These are phyloP conservation scores for Warburgia ugandensis DNA, from an alignment of 164 flowering plant genomes.

Conservation along the genomic window DNA sequence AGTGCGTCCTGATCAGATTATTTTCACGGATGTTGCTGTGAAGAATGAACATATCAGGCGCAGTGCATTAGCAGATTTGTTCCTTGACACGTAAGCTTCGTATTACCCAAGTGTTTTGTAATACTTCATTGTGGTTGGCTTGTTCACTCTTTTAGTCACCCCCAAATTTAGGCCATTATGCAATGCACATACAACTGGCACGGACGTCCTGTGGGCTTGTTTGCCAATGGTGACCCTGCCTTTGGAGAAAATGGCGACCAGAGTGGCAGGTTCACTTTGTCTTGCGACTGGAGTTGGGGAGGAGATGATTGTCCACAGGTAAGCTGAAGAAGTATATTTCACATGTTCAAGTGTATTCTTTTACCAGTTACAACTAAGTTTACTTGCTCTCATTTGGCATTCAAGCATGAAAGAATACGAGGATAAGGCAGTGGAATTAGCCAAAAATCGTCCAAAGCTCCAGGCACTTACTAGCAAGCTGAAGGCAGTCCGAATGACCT, in stretches of 20 bases:
- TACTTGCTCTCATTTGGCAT: no score
- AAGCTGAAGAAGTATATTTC: no score
- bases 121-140: not conserved
- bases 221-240: constrained; percentile 93
- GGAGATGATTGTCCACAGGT: constrained; percentile 96
- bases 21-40: constrained; percentile 97
- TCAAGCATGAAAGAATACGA: constrained; percentile 82
- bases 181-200: constrained; percentile 98
- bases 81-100: constrained; percentile 75
- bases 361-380: no score
- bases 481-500: constrained; percentile 65
- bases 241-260: constrained; percentile 96
- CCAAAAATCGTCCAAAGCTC: constrained; percentile 63
- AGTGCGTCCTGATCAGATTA: constrained; percentile 78
- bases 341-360: no score
- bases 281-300: constrained; percentile 91
- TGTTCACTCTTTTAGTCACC: not conserved
- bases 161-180: constrained; percentile 96
- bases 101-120: not conserved
- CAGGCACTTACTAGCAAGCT: constrained; percentile 65
- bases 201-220: constrained; percentile 98
- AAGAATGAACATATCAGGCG: constrained; percentile 89
- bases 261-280: constrained; percentile 96
- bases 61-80: constrained; percentile 89
- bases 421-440: constrained; percentile 80